phyloP scores from a whole-genome alignment of 257 asterid genomes.

The Solanum lycopersicoides region DNA sequence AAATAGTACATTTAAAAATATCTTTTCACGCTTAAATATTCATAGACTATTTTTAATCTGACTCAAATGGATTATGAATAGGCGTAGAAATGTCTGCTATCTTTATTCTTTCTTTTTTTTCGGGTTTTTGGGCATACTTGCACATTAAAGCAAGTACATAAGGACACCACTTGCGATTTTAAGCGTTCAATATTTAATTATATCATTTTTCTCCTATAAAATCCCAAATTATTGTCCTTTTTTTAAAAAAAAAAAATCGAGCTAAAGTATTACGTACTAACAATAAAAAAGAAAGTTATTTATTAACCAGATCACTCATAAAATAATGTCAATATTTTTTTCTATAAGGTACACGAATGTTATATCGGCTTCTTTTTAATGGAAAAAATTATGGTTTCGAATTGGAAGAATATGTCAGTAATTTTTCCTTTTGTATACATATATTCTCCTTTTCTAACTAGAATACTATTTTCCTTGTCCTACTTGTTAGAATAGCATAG shows the following conservation, averaged over 20 bases:
- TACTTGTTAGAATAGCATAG: neutral
- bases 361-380: neutral
- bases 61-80: neutral
- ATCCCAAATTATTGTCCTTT: neutral
- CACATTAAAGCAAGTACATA: constrained; percentile 31
- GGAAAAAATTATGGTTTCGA: neutral
- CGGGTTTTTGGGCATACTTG: constrained; percentile 10
- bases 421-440: neutral
- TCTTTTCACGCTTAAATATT: neutral
- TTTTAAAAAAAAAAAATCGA: neutral
- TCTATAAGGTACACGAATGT: neutral
- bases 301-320: neutral
- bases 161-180: neutral
- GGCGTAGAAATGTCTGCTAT: neutral
- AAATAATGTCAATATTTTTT: neutral
- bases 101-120: constrained; percentile 3
- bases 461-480: neutral
- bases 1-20: neutral
- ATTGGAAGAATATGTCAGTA: neutral
- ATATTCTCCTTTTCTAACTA: neutral
- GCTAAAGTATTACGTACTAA: neutral
- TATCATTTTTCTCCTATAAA: neutral
- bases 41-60: neutral
- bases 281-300: neutral
- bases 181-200: neutral